A percentile compares a stretch with the other conserved stretches of the same genome.
phyloP scores from a whole-genome alignment of 495 filamentous ascomycete genomes.

The Hypoxylon trugodes region DNA sequence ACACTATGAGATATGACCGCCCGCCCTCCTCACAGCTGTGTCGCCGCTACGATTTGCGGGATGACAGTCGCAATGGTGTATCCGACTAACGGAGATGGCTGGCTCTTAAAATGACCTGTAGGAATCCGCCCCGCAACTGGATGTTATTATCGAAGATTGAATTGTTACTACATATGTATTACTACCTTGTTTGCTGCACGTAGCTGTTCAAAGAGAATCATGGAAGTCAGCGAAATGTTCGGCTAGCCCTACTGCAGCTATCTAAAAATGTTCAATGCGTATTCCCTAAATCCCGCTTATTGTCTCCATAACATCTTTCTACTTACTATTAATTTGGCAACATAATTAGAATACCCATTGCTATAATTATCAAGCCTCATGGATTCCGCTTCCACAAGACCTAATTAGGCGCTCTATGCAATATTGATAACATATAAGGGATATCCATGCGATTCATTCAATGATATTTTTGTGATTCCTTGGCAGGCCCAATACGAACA shows the following conservation, averaged over 20 bases:
- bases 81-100: constrained; percentile 19
- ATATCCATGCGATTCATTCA: too few species aligned
- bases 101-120: constrained; percentile 21
- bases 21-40: not conserved
- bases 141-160: constrained; percentile 9
- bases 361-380: not conserved
- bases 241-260: not conserved
- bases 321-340: not conserved
- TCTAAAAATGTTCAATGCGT: not conserved
- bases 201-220: not conserved
- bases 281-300: not conserved
- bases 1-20: constrained; percentile 6
- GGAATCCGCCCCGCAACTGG: constrained; percentile 24
- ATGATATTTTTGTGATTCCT: too few species aligned
- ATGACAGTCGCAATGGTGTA: constrained; percentile 1
- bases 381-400: too few species aligned
- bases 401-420: not conserved
- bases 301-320: not conserved
- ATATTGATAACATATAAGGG: too few species aligned
- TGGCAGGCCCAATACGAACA: constrained; percentile 3
- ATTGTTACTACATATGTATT: constrained; percentile 18
- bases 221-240: constrained; percentile 1
- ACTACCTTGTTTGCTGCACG: not conserved
- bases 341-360: not conserved
- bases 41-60: constrained; percentile 9